Conservation (phyloP, 148 eudicot genomes). For the Pouteria glomerata region DNA sequence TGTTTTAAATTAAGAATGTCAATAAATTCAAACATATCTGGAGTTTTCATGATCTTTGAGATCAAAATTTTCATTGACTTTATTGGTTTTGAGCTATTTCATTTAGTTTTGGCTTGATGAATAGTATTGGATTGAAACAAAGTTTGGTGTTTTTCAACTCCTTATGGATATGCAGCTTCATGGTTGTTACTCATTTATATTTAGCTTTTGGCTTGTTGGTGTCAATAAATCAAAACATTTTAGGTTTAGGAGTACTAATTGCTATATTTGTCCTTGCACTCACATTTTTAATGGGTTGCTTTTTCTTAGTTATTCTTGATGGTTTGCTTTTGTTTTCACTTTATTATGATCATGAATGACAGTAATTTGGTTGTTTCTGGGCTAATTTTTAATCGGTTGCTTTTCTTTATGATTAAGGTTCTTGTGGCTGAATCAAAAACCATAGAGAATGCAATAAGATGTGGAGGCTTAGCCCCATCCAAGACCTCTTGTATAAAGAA, state of each 20-base stretch:
- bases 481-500: slow-evolving; percentile 77
- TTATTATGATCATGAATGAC: background rate
- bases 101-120: slow-evolving; percentile 4
- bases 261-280: background rate
- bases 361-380: background rate
- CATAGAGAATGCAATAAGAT: slow-evolving; percentile 78
- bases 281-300: background rate
- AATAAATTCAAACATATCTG: background rate
- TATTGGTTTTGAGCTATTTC: background rate
- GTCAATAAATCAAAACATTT: background rate
- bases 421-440: slow-evolving; percentile 56
- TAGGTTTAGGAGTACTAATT: too few species aligned
- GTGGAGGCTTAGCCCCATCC: slow-evolving; percentile 86
- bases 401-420: slow-evolving; percentile 42
- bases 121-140: background rate
- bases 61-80: background rate
- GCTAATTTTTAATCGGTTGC: background rate
- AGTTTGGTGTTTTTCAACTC: background rate
- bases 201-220: background rate
- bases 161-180: background rate
- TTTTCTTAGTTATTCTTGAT: background rate
- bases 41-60: background rate
- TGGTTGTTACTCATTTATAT: background rate
- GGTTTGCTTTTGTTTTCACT: background rate
- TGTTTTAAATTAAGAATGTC: too few species aligned